These are phyloP conservation scores for Mycena capillaripes DNA, from an alignment of 768 basidiomycete genomes.

Conservation along the genomic window DNA sequence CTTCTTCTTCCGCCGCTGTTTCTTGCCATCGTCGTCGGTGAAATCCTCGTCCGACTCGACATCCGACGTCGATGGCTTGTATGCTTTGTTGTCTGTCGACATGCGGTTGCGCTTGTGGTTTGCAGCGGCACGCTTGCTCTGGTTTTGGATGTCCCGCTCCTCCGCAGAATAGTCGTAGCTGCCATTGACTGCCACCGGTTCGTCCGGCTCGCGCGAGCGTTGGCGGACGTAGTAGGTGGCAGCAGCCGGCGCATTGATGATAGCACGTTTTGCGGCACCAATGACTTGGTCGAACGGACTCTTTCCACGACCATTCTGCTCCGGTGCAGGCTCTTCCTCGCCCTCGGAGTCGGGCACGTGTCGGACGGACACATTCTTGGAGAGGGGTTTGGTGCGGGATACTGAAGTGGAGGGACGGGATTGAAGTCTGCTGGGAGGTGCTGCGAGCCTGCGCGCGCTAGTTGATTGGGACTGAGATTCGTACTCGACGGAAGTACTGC, in stretches of 20 bases:
- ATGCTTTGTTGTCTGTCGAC: conserved; percentile 86
- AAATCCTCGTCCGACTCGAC: conserved; percentile 72
- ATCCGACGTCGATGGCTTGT: conserved; percentile 76
- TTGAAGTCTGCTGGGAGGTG: conserved; percentile 68
- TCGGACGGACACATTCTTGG: conserved; percentile 67
- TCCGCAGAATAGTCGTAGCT: conserved; percentile 88
- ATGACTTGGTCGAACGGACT: conserved; percentile 77
- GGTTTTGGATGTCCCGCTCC: conserved; percentile 72
- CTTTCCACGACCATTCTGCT: conserved; percentile 66
- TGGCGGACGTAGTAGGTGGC: conserved; percentile 78
- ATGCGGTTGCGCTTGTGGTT: conserved; percentile 71
- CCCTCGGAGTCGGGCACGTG: conserved; percentile 80
- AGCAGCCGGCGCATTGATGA: conserved; percentile 50
- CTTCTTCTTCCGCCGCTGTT: conserved; percentile 67
- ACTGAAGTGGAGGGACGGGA: conserved; percentile 43
- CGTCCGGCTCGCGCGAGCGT: conserved; percentile 70
- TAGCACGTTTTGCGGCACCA: conserved; percentile 66
- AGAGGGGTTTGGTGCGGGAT: conserved; percentile 59
- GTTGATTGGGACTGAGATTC: conserved; percentile 74
- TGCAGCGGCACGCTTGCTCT: conserved; percentile 45
- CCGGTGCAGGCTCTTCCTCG: conserved; percentile 58
- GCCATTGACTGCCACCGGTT: conserved; percentile 51
- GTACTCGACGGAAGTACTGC: conserved; percentile 87
- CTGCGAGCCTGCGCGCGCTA: conserved; percentile 68
- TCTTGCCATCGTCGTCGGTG: conserved; percentile 66